These are phyloP conservation scores for Mucor ambiguus DNA, from an alignment of 371 early-diverging fungal species.

Conservation along the genomic window DNA sequence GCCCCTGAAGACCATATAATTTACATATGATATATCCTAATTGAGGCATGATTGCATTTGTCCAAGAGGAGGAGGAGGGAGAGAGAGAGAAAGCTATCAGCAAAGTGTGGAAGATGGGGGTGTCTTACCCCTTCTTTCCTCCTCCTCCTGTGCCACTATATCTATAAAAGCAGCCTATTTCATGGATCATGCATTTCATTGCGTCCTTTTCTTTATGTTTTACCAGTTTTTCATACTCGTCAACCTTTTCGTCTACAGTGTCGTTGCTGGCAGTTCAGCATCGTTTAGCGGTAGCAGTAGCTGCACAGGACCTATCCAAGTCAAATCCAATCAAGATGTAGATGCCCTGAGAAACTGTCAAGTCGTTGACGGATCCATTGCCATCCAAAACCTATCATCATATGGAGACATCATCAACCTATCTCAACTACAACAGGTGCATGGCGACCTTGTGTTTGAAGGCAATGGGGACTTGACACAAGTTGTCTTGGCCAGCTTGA, in stretches of 20 bases:
- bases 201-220: not conserved
- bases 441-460: slow-evolving; percentile 35
- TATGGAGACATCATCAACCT: slow-evolving; percentile 14
- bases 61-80: not conserved
- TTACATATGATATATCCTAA: no score
- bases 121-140: not conserved
- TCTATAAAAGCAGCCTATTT: not conserved
- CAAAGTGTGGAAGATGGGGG: not conserved
- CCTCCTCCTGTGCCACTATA: not conserved
- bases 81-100: not conserved
- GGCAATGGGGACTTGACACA: slow-evolving; percentile 29
- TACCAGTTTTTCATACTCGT: not conserved
- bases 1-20: not conserved
- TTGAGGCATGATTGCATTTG: no score
- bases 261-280: not conserved
- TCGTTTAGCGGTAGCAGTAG: not conserved
- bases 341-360: slow-evolving; percentile 41
- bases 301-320: slow-evolving; percentile 25
- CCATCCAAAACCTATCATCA: slow-evolving; percentile 27
- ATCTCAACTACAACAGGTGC: slow-evolving; percentile 22
- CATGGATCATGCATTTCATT: not conserved
- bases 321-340: slow-evolving; percentile 40
- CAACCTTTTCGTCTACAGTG: not conserved
- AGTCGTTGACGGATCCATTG: slow-evolving; percentile 41
- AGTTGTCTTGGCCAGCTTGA: slow-evolving; percentile 28